Percentiles rank a stretch among this genome's conserved stretches.
Conservation (phyloP, 345 rosid species). For the Kandelia obovata region DNA sequence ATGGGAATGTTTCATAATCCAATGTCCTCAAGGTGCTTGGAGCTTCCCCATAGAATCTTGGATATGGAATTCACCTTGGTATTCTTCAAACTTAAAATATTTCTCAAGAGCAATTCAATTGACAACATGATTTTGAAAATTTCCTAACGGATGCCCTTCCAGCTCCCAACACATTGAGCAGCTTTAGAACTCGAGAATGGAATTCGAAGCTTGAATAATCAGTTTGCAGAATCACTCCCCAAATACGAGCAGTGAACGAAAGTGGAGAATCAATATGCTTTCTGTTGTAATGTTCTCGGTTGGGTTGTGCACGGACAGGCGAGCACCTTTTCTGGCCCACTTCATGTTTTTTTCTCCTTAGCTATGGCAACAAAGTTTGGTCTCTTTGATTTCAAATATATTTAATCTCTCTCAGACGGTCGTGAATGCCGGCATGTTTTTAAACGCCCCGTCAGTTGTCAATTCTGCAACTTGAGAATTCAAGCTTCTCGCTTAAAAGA, state of each 20-base stretch:
- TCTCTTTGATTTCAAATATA: constrained; percentile 8
- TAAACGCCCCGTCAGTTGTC: neutral
- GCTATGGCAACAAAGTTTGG: constrained; percentile 6
- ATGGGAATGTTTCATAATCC: constrained; percentile 25
- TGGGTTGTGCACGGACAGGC: constrained; percentile 20
- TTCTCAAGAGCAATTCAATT: constrained; percentile 12
- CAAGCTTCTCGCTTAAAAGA: constrained; percentile 15
- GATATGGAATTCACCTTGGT: constrained; percentile 21
- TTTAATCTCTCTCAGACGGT: constrained; percentile 9
- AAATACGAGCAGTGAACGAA: constrained; percentile 28
- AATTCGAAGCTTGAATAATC: constrained; percentile 2
- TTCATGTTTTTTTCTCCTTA: constrained; percentile 9
- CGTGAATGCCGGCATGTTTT: constrained; percentile 12
- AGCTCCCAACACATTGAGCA: constrained; percentile 24
- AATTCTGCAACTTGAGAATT: constrained; percentile 2
- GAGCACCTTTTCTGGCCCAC: constrained; percentile 15
- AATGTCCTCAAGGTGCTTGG: constrained; percentile 28
- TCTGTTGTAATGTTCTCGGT: constrained; percentile 3
- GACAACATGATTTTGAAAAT: constrained; percentile 25
- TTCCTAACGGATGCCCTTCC: constrained; percentile 21
- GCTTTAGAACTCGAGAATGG: constrained; percentile 2
- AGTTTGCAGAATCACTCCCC: constrained; percentile 9
- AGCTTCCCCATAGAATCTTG: constrained; percentile 32
- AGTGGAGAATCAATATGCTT: neutral
- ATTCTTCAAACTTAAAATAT: constrained; percentile 21